Base-by-base conservation (phyloP, 768 basidiomycete genomes). In the Suillus brevipes region DNA sequence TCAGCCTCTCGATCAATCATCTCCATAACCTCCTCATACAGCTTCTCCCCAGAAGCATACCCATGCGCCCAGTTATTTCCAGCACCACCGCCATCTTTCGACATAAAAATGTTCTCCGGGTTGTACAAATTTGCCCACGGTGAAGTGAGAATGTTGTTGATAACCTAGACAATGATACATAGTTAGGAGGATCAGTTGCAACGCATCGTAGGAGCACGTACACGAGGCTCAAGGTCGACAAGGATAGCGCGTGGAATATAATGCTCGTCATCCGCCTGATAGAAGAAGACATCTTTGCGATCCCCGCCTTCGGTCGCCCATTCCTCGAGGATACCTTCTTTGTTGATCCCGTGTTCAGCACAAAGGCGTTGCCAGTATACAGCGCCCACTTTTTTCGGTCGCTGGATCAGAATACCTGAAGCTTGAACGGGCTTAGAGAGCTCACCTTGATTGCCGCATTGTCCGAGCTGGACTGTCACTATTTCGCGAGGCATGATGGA, bases 31-130 rank as follows among this genome's bases (percentile, higher is more conserved):
- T 98, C 97, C 71, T 98, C 96, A 74, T 97, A 97, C 67, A 95
- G 85, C 66, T 85, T 83, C 78, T 99, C 97, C 62, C 96, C 97
- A 6, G 90, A 86, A 9, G 89, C 84, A 73, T 96, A 96, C 16
- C 97, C 97, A 70, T 95, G 94, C 0, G 97, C 97, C 94, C 97
- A 99, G 74, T 98, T 99, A 73, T 99, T 99, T 20, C 97, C 97
- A 14, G 97, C 97, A 40, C 97, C 97, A n/a, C 97, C 96, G 6
- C 97, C 97, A 73, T 97, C 95, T 78, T 96, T 93, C 2, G 93
- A 95, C 28, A 96, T 82, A 72, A 93, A 99, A 45, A 99, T 97
- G 72, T 99, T 99, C 74, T 99, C 97, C 0, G 96, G 96, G 74
- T 99, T 99, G 78, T 98, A 99, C 40, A 99, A 79, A 71, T 64